phyloP scores from a whole-genome alignment of 257 asterid species.

The Prunella vulgaris region DNA sequence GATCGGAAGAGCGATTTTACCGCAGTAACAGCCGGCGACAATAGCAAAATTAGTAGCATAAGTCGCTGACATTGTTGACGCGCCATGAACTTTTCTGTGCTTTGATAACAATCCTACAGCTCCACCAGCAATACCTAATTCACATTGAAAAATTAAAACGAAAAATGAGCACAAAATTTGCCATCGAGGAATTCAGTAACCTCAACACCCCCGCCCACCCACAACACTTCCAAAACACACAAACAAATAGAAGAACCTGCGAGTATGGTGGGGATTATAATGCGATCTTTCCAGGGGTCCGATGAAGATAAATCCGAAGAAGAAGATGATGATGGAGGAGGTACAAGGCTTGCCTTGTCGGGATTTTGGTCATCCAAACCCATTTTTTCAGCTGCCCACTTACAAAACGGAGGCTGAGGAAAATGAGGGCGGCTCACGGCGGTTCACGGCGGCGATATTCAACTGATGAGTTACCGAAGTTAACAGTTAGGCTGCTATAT shows the following conservation, averaged over 20 bases:
- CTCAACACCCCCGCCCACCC: neutral
- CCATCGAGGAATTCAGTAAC: neutral
- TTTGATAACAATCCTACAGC: slow-evolving; percentile 69
- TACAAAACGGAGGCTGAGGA: neutral
- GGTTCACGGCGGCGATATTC: slow-evolving; percentile 27
- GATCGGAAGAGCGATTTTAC: slow-evolving; percentile 28
- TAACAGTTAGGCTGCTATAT: neutral
- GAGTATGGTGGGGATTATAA: slow-evolving; percentile 66
- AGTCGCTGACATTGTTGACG: slow-evolving; percentile 52
- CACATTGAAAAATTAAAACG: neutral
- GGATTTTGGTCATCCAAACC: slow-evolving; percentile 27
- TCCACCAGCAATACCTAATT: slow-evolving; percentile 78
- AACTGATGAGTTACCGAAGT: slow-evolving; percentile 13
- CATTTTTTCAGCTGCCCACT: slow-evolving; percentile 17
- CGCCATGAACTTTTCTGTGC: slow-evolving; percentile 64
- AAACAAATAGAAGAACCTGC: slow-evolving; percentile 43
- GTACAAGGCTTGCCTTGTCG: slow-evolving; percentile 14
- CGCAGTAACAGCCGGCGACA: slow-evolving; percentile 84
- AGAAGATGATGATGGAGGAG: slow-evolving; percentile 43
- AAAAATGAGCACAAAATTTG: neutral
- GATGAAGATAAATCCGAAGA: slow-evolving; percentile 28
- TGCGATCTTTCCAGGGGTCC: slow-evolving; percentile 55
- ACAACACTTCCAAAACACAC: neutral
- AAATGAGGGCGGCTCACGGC: slow-evolving; percentile 22
- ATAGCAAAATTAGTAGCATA: slow-evolving; percentile 89